phyloP scores from a whole-genome alignment of 2,329 filamentous ascomycete species.

The Pseudodiploospora longispora region DNA sequence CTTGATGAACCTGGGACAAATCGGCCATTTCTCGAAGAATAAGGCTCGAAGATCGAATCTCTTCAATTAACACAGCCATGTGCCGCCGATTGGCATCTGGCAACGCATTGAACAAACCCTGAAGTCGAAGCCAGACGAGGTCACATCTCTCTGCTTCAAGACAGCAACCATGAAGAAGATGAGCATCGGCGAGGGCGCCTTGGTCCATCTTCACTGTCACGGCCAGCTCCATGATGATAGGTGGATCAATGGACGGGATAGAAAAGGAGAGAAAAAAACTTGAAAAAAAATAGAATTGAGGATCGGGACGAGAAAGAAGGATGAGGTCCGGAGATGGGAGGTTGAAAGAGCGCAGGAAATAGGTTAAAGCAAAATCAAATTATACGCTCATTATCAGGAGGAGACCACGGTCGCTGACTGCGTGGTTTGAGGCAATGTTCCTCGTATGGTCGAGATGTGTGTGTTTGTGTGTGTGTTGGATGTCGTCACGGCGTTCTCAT shows the following conservation, averaged over 20 bases:
- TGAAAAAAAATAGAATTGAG: neutral
- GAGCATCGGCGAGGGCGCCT: constrained; percentile 20
- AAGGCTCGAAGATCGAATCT: constrained; percentile 35
- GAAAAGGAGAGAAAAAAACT: neutral
- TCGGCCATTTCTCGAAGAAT: constrained; percentile 48
- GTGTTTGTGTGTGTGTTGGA: too few relatives aligned
- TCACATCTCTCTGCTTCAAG: constrained; percentile 46
- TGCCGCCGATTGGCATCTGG: constrained; percentile 36
- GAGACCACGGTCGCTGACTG: too few relatives aligned
- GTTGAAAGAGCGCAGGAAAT: too few relatives aligned
- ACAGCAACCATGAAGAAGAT: constrained; percentile 45
- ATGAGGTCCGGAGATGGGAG: too few relatives aligned
- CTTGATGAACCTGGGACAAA: constrained; percentile 41
- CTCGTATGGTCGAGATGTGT: too few relatives aligned
- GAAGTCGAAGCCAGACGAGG: constrained; percentile 36
- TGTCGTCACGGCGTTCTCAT: too few relatives aligned
- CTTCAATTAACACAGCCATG: constrained; percentile 39
- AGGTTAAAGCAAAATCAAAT: too few relatives aligned
- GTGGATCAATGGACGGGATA: neutral
- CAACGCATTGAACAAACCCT: constrained; percentile 39
- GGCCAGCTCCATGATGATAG: constrained; percentile 8
- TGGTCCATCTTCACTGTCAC: constrained; percentile 18
- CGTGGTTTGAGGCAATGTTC: too few relatives aligned
- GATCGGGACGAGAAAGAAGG: too few relatives aligned
- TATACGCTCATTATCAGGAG: too few relatives aligned